Base-by-base conservation (phyloP, 495 filamentous ascomycete species). In the Echria macrotheca region DNA sequence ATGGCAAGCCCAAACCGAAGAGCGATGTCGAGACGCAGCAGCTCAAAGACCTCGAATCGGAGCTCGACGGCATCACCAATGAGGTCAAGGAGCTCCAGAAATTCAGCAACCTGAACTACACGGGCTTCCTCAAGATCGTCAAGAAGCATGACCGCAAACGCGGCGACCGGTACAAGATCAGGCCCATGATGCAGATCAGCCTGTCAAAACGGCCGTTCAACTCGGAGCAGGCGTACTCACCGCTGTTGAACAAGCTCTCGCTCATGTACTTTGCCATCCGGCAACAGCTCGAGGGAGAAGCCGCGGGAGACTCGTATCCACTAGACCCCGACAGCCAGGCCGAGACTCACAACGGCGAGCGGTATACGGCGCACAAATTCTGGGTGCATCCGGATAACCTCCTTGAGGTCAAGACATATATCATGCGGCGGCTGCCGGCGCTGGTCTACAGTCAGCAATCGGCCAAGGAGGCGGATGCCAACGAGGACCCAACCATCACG, bases 121-220 rank as follows among this genome's bases (percentile, higher is more conserved):
- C 94, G 8, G 94, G 90, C 24, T 96, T 97, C 64, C 76, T 96
- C 55, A 98, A 98, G 72, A 94, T 95, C 21, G 89, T 86, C 19
- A 98, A 98, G 79, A 98, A 98, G 66, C 93, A 98, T 69, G 93
- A 98, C 61, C 84, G 93, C 39, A 91, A 87, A 65, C 82, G 89
- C 39, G 90, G 80, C 67, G 60, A 77, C 54, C 71, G 64, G 33
- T 96, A 96, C 68, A 88, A 84, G 59, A 87, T 98, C 44, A 81
- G 87, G 49, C 89, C 93, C 17, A 78, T 97, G 69, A 76, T 96
- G 60, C 86, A 95, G 62, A 84, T 96, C 49, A 86, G 87, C 52
- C 66, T 98, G 63, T 81, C 88, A 25, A 82, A 89, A 39, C 73
- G 89, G 48, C 89, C 91, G 12, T 94, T 98, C 74, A 96, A 97